A percentile compares a stretch with the other conserved stretches of the same genome.
Evolutionary conservation across 495 filamentous ascomycete genomes (phyloP).

Genomic region (Viridothelium virens): DNA sequence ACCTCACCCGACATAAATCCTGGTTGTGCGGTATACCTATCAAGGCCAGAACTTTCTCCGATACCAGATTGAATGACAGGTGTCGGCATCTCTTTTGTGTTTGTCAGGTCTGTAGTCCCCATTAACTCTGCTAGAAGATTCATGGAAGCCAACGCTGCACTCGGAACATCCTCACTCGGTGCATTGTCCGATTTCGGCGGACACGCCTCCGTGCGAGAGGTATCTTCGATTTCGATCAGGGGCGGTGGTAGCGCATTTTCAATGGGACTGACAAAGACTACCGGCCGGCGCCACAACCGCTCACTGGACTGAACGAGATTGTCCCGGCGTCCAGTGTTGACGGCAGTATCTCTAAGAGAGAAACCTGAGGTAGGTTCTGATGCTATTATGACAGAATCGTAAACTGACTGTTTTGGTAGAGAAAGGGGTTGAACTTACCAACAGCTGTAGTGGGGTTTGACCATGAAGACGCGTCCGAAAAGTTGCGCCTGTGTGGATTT

Average conservation of each 20-base stretch:
- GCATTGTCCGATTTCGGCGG: no score
- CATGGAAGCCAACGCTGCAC: not conserved
- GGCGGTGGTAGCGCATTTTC: slow-evolving; percentile 10
- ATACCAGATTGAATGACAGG: not conserved
- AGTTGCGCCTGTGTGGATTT: not conserved
- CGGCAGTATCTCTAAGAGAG: slow-evolving; percentile 68
- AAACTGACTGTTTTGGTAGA: not conserved
- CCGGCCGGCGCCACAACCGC: slow-evolving; percentile 46
- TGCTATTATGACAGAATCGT: not conserved
- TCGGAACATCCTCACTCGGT: no score
- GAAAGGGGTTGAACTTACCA: not conserved
- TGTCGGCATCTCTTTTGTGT: not conserved
- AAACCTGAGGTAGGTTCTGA: slow-evolving; percentile 38
- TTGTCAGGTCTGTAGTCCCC: not conserved
- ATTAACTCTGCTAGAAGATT: not conserved
- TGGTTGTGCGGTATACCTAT: not conserved
- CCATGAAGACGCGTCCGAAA: not conserved
- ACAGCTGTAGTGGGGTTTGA: not conserved
- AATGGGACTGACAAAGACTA: slow-evolving; percentile 66
- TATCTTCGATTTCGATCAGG: no score
- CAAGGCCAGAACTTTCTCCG: not conserved
- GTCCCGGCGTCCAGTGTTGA: slow-evolving; percentile 61
- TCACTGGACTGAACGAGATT: not conserved
- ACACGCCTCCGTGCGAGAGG: no score
- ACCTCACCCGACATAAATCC: not conserved